Conservation (phyloP, 2,329 filamentous ascomycete genomes). For the Diaporthe citri region DNA sequence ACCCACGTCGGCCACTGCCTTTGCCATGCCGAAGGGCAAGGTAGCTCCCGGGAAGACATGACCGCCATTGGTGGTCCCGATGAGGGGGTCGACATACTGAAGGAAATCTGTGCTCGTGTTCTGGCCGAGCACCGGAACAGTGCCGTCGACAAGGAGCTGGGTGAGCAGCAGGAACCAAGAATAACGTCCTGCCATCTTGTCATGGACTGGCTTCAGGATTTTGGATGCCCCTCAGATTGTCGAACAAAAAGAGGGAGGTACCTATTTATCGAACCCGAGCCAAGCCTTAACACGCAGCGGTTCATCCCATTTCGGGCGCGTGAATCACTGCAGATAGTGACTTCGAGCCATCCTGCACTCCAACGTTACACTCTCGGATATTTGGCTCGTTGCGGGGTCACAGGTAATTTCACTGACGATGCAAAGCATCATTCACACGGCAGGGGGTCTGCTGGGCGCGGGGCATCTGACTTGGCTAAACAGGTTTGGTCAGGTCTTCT, state of each 20-base stretch:
- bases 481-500: background rate
- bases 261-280: background rate
- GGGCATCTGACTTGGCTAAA: background rate
- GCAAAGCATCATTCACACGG: constrained; percentile 1
- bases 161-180: background rate
- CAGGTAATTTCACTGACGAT: constrained; percentile 3
- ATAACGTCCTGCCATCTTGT: background rate
- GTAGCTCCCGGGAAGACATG: constrained; percentile 49
- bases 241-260: background rate
- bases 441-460: background rate
- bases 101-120: constrained; percentile 5
- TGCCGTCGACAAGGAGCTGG: background rate
- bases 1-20: constrained; percentile 46
- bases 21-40: constrained; percentile 49
- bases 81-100: constrained; percentile 45
- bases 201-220: no score
- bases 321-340: background rate
- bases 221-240: background rate
- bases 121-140: constrained; percentile 18
- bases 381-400: constrained; percentile 22
- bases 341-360: constrained; percentile 11
- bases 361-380: constrained; percentile 31
- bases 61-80: constrained; percentile 47
- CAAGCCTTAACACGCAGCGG: background rate
- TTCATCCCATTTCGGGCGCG: constrained; percentile 8